phyloP scores from a whole-genome alignment of 441 rosid genomes.

The Jatropha podagrica region DNA sequence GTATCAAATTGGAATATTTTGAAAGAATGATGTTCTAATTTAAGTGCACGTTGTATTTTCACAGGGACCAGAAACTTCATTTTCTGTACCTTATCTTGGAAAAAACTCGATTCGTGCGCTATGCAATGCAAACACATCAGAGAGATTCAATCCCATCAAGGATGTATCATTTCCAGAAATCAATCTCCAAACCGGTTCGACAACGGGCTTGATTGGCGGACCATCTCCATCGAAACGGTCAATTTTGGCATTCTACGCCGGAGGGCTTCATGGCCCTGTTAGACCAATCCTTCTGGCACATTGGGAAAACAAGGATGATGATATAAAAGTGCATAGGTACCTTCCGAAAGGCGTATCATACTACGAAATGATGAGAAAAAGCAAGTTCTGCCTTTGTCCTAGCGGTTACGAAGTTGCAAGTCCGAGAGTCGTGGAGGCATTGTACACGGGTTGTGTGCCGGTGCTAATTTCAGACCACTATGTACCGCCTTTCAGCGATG shows the following conservation, averaged over 20 bases:
- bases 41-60: not conserved
- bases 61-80: slow-evolving; percentile 82
- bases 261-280: slow-evolving; percentile 91
- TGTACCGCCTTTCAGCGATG: slow-evolving; percentile 82
- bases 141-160: slow-evolving; percentile 71
- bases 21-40: not conserved
- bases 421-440: slow-evolving; percentile 81
- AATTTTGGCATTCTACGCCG: slow-evolving; percentile 86
- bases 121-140: slow-evolving; percentile 93
- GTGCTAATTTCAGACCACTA: slow-evolving; percentile 77
- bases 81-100: slow-evolving; percentile 51
- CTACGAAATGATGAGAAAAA: slow-evolving; percentile 64
- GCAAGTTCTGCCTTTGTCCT: slow-evolving; percentile 84
- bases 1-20: not conserved
- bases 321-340: slow-evolving; percentile 61
- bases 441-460: slow-evolving; percentile 81
- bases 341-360: slow-evolving; percentile 75
- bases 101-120: slow-evolving; percentile 78
- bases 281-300: slow-evolving; percentile 78
- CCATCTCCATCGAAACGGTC: slow-evolving; percentile 74
- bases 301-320: slow-evolving; percentile 82
- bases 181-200: slow-evolving; percentile 58
- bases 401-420: slow-evolving; percentile 97
- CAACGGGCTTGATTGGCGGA: slow-evolving; percentile 67
- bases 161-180: slow-evolving; percentile 86